Evolutionary conservation across 148 eudicot species (phyloP).

Genomic region (Hydrangea macrophylla): DNA sequence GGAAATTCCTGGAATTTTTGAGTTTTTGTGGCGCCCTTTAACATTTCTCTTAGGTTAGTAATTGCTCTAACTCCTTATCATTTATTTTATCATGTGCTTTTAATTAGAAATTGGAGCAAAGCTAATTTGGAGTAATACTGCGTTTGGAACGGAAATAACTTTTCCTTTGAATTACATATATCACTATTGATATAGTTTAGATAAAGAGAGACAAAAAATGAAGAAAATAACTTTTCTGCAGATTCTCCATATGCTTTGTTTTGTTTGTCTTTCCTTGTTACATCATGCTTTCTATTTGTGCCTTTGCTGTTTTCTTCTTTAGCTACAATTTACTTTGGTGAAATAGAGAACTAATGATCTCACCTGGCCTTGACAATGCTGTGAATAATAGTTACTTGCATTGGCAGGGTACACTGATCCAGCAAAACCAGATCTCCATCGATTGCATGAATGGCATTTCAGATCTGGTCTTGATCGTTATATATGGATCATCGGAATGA

Average conservation of each 20-base stretch:
- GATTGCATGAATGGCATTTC: slow-evolving; percentile 93
- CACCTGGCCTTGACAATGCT: slow-evolving; percentile 6
- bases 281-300: background rate
- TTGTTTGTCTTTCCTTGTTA: background rate
- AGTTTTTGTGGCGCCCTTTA: slow-evolving; percentile 74
- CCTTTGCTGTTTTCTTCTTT: slow-evolving; percentile 12
- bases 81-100: background rate
- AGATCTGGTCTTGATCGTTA: slow-evolving; percentile 99
- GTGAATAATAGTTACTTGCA: slow-evolving; percentile 4
- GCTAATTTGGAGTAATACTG: background rate
- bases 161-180: background rate
- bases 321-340: background rate
- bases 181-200: no score
- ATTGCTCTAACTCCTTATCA: background rate
- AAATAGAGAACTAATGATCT: background rate
- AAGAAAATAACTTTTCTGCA: background rate
- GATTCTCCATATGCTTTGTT: background rate
- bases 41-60: slow-evolving; percentile 69
- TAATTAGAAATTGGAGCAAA: background rate
- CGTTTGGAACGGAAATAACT: background rate
- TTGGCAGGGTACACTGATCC: slow-evolving; percentile 84
- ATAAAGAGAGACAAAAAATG: no score
- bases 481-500: slow-evolving; percentile 96
- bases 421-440: slow-evolving; percentile 90
- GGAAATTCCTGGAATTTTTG: slow-evolving; percentile 93